Evolutionary conservation across 345 rosid genomes (phyloP), one percentile per base, ranked within the genome.

Genomic region (Aethionema arabicum): DNA sequence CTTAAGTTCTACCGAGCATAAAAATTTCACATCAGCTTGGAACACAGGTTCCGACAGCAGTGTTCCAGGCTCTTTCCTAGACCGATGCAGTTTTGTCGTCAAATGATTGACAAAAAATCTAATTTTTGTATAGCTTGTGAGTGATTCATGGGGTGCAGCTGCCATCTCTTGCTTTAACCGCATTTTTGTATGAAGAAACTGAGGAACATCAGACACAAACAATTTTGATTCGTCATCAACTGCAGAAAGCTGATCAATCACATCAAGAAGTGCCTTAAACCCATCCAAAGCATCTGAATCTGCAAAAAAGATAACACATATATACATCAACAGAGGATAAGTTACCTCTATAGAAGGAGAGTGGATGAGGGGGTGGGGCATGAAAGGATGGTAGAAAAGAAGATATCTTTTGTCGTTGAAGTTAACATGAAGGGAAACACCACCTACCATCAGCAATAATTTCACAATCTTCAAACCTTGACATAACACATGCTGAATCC

Each of bases 401-500:
- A 21, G 27, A 2, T 1, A 21, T 21, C 27, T 21, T 21, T 21
- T 2, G 27, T 21, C 27, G 27, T 21, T 21, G 2, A 37, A 65
- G 32, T 57, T 45, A 61, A 32, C 35, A 44, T 49, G 32, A 56
- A 65, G 54, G 16, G 9, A 30, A 35, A 69, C 68, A 61, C 44
- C 54, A 59, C 71, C 77, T 83, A 91, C 98, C 98, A 74, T 85
- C 85, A 33, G 59, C 76, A 73, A 78, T 14, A 54, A 88, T 41
- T 79, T 85, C 81, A 74, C 88, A 86, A 52, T 47, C 39, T 31
- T 60, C 61, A 39, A 91, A 76, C 70, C 75, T 83, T 70, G 78
- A 79, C 95, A 88, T 91, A 61, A 86, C 63, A 76, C 90, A 80
- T 15, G 69, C 66, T 56, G 75, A 50, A 61, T 65, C 69, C 4